Evolutionary conservation across 108 stramenopile species (phyloP), one percentile per base, ranked within the genome.

Genomic region (Bacterosira constricta): DNA sequence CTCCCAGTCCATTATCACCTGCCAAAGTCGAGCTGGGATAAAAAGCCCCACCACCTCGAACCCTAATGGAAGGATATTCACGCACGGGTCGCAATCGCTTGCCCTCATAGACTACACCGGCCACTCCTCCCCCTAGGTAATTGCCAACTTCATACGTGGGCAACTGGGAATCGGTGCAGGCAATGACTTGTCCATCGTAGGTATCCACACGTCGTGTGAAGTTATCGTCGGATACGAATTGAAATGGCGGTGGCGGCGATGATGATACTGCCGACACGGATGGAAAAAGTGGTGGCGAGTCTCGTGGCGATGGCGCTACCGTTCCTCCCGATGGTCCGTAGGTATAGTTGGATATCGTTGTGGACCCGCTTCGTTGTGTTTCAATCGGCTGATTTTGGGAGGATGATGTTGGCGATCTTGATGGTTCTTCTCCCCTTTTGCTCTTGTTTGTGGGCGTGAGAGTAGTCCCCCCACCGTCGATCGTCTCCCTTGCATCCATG

Each of bases 81-180:
- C 82, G 63, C 34, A 73, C 74, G 1, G 93, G 93, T 29, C 82
- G 75, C 63, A 94, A 71, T 51, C 93, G 86, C 59, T 77, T 84
- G 2, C 90, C 93, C 71, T 94, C 90, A 58, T 94, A 94, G 12
- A 94, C 93, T 1, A 94, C 93, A 11, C 93, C 93, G 1, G 93
- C 93, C 13, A 94, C 93, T 26, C 93, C 93, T 10, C 90, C 93
- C 39, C 93, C 93, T 27, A 91, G 62, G 72, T 94, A 94, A 66
- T 91, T 91, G 42, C 90, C 93, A 21, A 94, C 84, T 54, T 91
- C 88, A 52, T 94, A 94, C 0, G 85, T 86, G 20, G 88, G 86
- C 35, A 75, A 63, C 15, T 38, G 64, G 12, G 75, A 73, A 37
- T 85, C 83, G 52, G 90, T 85, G 8, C 91, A 90, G 1, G 67